Percentiles rank a stretch among this genome's conserved stretches.
Evolutionary conservation across 2,329 filamentous ascomycete genomes (phyloP).

Genomic region (Didymella segeticola): DNA sequence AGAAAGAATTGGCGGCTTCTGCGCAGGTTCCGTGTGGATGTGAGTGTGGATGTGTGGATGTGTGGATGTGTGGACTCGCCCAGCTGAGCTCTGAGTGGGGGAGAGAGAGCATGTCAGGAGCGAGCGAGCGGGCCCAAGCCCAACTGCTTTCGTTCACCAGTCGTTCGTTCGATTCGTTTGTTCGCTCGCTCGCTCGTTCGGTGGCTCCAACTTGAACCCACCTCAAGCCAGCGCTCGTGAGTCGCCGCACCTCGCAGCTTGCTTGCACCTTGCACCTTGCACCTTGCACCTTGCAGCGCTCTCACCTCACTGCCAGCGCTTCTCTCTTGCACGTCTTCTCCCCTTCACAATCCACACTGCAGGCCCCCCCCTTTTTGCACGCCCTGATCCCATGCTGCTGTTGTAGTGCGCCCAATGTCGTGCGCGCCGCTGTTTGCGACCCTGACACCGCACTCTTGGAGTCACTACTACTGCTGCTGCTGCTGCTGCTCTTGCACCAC

Average conservation of each 20-base stretch:
- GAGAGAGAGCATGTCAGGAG: too few species aligned
- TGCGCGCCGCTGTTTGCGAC: slow-evolving; percentile 42
- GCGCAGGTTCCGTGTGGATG: slow-evolving; percentile 6
- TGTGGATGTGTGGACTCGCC: too few species aligned
- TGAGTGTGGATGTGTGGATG: background rate
- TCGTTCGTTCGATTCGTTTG: too few species aligned
- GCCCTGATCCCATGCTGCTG: slow-evolving; percentile 15
- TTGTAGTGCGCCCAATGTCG: slow-evolving; percentile 36
- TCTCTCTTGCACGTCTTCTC: background rate
- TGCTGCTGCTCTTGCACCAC: background rate
- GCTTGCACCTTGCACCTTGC: too few species aligned
- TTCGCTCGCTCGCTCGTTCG: too few species aligned
- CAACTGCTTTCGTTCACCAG: slow-evolving; percentile 17
- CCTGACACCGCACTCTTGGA: slow-evolving; percentile 40
- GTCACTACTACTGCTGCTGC: slow-evolving; percentile 14
- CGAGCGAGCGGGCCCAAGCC: slow-evolving; percentile 1
- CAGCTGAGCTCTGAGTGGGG: slow-evolving; percentile 1
- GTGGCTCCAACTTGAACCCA: too few species aligned
- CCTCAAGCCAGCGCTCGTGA: too few species aligned
- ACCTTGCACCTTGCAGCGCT: background rate
- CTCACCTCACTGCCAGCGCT: background rate
- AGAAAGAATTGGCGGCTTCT: slow-evolving; percentile 13
- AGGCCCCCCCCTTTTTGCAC: slow-evolving; percentile 6
- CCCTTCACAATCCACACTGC: slow-evolving; percentile 9
- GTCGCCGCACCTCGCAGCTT: too few species aligned